A percentile compares a stretch with the other conserved stretches of the same genome.
phyloP scores from a whole-genome alignment of 2,329 filamentous ascomycete species.

The Trichoderma citrinoviride region DNA sequence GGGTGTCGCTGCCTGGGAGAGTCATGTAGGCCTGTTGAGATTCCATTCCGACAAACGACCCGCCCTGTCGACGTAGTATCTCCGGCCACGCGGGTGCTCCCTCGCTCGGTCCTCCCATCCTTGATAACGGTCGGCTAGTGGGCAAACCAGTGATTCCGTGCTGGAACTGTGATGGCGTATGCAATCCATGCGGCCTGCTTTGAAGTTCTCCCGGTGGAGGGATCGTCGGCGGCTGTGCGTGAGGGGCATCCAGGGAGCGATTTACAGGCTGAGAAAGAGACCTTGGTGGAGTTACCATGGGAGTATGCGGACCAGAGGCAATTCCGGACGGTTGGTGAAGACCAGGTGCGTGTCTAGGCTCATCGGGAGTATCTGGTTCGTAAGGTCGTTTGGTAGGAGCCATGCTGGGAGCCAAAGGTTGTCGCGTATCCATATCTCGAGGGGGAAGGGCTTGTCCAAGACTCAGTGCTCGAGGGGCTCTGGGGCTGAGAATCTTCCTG shows the following conservation, averaged over 20 bases:
- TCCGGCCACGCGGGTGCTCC: constrained; percentile 34
- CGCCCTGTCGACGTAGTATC: constrained; percentile 33
- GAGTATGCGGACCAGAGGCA: constrained; percentile 26
- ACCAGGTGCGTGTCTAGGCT: constrained; percentile 29
- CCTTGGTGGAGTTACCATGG: constrained; percentile 32
- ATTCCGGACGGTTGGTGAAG: constrained; percentile 30
- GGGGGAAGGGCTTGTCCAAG: constrained; percentile 29
- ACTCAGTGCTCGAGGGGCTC: constrained; percentile 31
- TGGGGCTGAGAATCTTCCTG: constrained; percentile 36
- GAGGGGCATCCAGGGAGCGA: constrained; percentile 27
- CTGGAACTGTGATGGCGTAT: constrained; percentile 28
- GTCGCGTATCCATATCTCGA: constrained; percentile 29
- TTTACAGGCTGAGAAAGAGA: constrained; percentile 39
- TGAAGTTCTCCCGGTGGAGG: constrained; percentile 26
- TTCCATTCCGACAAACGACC: constrained; percentile 31
- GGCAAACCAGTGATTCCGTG: constrained; percentile 26
- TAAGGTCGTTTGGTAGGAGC: constrained; percentile 36
- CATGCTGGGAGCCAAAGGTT: constrained; percentile 25
- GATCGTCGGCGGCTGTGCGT: constrained; percentile 29
- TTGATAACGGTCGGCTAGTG: constrained; percentile 27
- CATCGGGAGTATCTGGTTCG: constrained; percentile 31
- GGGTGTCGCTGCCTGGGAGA: constrained; percentile 38
- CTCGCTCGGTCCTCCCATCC: constrained; percentile 27
- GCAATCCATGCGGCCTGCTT: constrained; percentile 22
- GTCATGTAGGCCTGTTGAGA: constrained; percentile 41